phyloP scores from a whole-genome alignment of 345 rosid species.

The Kernera saxatilis region DNA sequence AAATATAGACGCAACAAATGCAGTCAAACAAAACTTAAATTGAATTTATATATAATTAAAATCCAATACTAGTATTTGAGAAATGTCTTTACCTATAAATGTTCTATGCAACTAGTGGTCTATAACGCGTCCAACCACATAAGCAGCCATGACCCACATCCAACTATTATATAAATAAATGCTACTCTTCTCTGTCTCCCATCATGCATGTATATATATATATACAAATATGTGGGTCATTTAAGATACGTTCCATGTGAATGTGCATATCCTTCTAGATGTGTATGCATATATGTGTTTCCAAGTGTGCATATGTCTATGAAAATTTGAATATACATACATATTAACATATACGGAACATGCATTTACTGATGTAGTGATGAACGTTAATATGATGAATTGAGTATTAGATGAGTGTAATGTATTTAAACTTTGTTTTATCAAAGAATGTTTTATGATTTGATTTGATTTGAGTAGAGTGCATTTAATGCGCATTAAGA shows the following conservation, averaged over 20 bases:
- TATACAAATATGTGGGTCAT: slow-evolving; percentile 24
- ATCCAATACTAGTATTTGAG: neutral
- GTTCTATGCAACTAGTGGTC: slow-evolving; percentile 18
- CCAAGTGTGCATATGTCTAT: neutral
- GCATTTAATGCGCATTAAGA: slow-evolving; percentile 11
- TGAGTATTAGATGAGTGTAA: neutral
- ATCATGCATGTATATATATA: slow-evolving; percentile 14
- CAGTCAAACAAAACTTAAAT: neutral
- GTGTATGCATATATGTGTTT: neutral
- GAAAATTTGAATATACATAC: neutral
- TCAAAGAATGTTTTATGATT: slow-evolving; percentile 12
- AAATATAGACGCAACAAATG: neutral
- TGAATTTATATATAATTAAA: neutral
- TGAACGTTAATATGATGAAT: neutral
- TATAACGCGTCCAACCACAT: slow-evolving; percentile 16
- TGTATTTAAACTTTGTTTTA: neutral
- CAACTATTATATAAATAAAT: slow-evolving; percentile 15
- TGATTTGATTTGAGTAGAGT: neutral
- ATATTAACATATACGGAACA: neutral
- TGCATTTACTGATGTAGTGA: slow-evolving; percentile 2
- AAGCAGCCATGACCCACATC: slow-evolving; percentile 27
- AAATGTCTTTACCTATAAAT: slow-evolving; percentile 7
- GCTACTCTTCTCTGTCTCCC: slow-evolving; percentile 25
- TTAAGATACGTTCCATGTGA: slow-evolving; percentile 14
- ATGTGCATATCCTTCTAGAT: neutral